phyloP scores from a whole-genome alignment of 2,329 filamentous ascomycete species.

The Curvularia verruculosa region DNA sequence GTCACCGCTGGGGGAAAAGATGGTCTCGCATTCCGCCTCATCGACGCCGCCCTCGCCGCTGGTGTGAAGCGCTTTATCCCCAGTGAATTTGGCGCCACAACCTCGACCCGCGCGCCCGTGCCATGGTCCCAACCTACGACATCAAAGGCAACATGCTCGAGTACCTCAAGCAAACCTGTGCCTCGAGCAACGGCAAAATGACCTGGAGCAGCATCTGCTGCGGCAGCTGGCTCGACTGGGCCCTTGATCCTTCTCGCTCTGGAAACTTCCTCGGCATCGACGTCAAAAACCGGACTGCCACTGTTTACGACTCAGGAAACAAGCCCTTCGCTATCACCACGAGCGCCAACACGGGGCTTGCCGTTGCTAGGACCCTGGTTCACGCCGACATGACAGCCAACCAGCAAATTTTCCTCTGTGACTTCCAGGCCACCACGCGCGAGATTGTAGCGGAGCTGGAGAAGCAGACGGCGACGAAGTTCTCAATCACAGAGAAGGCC shows the following conservation, averaged over 20 bases:
- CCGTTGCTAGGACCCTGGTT: slow-evolving; percentile 22
- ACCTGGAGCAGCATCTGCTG: slow-evolving; percentile 31
- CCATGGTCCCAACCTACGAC: slow-evolving; percentile 46
- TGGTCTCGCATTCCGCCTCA: slow-evolving; percentile 35
- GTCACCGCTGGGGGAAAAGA: slow-evolving; percentile 28
- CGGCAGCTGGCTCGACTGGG: slow-evolving; percentile 36
- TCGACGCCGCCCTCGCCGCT: slow-evolving; percentile 50
- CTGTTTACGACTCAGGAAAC: slow-evolving; percentile 28
- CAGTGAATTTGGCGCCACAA: slow-evolving; percentile 49
- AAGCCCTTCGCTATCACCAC: slow-evolving; percentile 27
- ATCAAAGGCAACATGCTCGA: slow-evolving; percentile 45
- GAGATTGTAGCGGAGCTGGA: slow-evolving; percentile 27
- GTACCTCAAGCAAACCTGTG: slow-evolving; percentile 40
- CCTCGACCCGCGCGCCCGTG: slow-evolving; percentile 35
- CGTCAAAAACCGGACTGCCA: slow-evolving; percentile 23
- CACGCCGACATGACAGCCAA: slow-evolving; percentile 20
- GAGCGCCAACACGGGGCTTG: slow-evolving; percentile 25
- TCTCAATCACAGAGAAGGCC: slow-evolving; percentile 16
- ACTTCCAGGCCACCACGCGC: slow-evolving; percentile 23
- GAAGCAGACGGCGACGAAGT: slow-evolving; percentile 20
- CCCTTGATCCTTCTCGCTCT: slow-evolving; percentile 22
- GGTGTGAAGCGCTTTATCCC: slow-evolving; percentile 51
- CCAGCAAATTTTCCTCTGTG: slow-evolving; percentile 30
- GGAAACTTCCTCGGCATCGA: slow-evolving; percentile 33
- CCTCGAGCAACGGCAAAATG: slow-evolving; percentile 21